A percentile compares a stretch with the other conserved stretches of the same genome.
Evolutionary conservation across 352 stramenopile genomes (phyloP).

Genomic region (Pythium sukuiense): DNA sequence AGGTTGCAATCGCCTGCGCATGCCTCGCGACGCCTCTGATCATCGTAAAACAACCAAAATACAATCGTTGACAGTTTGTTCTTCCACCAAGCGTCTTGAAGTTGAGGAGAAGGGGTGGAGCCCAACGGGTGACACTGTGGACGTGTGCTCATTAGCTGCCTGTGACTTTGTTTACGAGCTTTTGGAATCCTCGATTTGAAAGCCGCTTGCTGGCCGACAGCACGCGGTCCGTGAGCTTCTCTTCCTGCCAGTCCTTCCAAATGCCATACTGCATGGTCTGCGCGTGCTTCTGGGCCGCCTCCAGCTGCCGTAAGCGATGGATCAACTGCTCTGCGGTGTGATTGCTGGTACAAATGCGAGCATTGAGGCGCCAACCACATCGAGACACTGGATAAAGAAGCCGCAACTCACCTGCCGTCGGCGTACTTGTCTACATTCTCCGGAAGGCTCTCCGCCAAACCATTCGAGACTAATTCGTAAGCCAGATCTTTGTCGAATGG

Average conservation of each 20-base stretch:
- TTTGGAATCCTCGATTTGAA: slow-evolving; percentile 35
- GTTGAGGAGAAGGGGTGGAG: too few relatives aligned
- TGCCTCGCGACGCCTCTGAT: slow-evolving; percentile 11
- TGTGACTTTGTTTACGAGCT: slow-evolving; percentile 28
- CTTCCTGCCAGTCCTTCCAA: slow-evolving; percentile 76
- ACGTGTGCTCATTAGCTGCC: not conserved
- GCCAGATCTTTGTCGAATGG: slow-evolving; percentile 58
- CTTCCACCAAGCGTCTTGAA: not conserved
- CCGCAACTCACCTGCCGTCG: slow-evolving; percentile 50
- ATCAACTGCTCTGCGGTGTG: slow-evolving; percentile 32
- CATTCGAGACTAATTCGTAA: slow-evolving; percentile 55
- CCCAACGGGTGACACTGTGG: too few relatives aligned
- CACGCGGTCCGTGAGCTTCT: slow-evolving; percentile 61
- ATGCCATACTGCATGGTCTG: slow-evolving; percentile 82
- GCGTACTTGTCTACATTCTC: slow-evolving; percentile 63
- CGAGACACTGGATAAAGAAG: not conserved
- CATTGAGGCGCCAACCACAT: not conserved
- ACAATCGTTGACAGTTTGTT: not conserved
- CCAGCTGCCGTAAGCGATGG: slow-evolving; percentile 48
- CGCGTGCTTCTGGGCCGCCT: slow-evolving; percentile 57
- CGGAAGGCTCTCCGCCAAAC: slow-evolving; percentile 61
- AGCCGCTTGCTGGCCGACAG: slow-evolving; percentile 65
- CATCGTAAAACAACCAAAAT: slow-evolving; percentile 4
- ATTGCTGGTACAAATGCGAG: slow-evolving; percentile 9
- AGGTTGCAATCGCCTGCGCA: slow-evolving; percentile 8